These are phyloP conservation scores for Penicillium oxalicum DNA, from an alignment of 2,329 filamentous ascomycete genomes.

Conservation along the genomic window DNA sequence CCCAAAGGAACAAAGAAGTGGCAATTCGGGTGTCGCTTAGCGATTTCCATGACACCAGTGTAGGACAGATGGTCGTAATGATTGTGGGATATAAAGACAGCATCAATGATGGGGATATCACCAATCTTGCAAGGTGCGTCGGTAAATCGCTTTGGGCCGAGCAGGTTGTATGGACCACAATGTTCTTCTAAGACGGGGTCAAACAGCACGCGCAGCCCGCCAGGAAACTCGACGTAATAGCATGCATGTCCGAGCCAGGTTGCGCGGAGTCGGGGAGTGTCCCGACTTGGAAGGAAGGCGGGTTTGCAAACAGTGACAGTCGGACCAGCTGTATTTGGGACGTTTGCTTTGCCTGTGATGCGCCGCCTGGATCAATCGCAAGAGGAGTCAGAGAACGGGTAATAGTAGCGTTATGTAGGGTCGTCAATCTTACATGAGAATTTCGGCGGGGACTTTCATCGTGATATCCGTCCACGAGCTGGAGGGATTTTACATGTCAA, in stretches of 20 bases:
- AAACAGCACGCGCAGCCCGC: slow-evolving; percentile 80
- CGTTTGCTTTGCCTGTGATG: slow-evolving; percentile 46
- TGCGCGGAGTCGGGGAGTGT: slow-evolving; percentile 61
- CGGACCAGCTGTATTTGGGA: slow-evolving; percentile 58
- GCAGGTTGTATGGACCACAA: slow-evolving; percentile 67
- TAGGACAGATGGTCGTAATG: slow-evolving; percentile 92
- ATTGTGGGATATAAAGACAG: slow-evolving; percentile 73
- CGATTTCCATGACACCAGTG: slow-evolving; percentile 65
- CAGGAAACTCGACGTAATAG: slow-evolving; percentile 85
- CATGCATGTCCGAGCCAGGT: slow-evolving; percentile 96
- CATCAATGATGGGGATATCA: slow-evolving; percentile 60
- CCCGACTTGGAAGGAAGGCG: slow-evolving; percentile 57
- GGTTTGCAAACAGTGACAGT: slow-evolving; percentile 64
- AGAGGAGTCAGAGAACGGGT: not conserved
- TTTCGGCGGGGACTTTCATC: slow-evolving; percentile 8
- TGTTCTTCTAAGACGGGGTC: slow-evolving; percentile 88
- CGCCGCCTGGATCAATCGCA: slow-evolving; percentile 29
- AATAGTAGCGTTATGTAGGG: not conserved
- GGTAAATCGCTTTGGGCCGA: slow-evolving; percentile 73
- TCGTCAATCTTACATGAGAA: slow-evolving; percentile 16
- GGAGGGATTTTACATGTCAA: slow-evolving; percentile 7
- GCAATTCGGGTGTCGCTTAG: slow-evolving; percentile 64
- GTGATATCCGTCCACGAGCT: slow-evolving; percentile 19
- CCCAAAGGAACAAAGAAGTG: slow-evolving; percentile 87
- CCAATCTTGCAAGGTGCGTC: slow-evolving; percentile 67